Evolutionary conservation across 139 green algal species (phyloP).

Genomic region (Diplosphaera chodatii): DNA sequence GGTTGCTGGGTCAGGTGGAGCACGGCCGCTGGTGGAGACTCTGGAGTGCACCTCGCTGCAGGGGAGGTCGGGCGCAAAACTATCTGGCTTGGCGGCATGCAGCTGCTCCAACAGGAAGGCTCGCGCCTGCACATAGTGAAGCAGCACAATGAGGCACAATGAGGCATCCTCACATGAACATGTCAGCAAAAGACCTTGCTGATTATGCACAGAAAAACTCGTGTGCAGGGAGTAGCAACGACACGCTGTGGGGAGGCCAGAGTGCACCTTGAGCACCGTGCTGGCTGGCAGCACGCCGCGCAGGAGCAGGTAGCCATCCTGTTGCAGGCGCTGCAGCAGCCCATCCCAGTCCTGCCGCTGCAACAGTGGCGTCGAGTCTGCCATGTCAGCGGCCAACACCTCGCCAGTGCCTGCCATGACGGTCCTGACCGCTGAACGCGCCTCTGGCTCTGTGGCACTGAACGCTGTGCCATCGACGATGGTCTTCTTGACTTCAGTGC

Average conservation of each 20-base stretch:
- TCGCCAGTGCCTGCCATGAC: conserved; percentile 13
- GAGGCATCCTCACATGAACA: no score
- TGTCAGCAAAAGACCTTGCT: no score
- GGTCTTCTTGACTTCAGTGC: no score
- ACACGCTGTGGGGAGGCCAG: no score
- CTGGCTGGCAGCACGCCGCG: background rate
- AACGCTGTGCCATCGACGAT: no score
- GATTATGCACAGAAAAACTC: no score
- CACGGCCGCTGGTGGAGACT: no score
- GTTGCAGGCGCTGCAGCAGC: background rate
- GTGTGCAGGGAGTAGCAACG: no score
- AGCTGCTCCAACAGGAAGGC: conserved; percentile 2
- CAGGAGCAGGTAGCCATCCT: conserved; percentile 20
- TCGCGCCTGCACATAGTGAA: conserved; percentile 1
- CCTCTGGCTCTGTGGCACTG: no score
- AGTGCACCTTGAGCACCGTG: conserved; percentile 5
- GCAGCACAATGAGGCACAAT: no score
- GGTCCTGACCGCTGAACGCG: no score
- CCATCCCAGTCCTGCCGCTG: background rate
- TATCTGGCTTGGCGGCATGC: conserved; percentile 1
- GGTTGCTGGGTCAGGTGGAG: no score
- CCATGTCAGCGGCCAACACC: conserved; percentile 2
- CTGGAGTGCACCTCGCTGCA: background rate
- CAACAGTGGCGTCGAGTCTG: conserved; percentile 1
- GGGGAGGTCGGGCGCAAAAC: background rate